Evolutionary conservation across 1,284 basidiomycete genomes (phyloP), one percentile per base, ranked within the genome.

Genomic region (Cryptococcus floricola): DNA sequence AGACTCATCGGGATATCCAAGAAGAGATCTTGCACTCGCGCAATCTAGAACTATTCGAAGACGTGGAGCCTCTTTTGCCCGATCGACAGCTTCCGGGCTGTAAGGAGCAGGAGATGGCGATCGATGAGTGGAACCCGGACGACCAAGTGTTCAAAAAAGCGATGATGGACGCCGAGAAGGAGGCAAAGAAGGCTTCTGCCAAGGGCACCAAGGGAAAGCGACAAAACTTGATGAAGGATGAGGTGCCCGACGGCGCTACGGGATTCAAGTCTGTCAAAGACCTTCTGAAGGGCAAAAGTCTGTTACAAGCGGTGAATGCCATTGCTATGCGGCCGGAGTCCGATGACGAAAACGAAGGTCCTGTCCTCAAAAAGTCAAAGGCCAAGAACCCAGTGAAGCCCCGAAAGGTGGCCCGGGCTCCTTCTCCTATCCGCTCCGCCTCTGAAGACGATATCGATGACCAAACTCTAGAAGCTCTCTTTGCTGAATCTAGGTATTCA

Each of bases 1-100:
- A 85, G 48, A 86, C 85, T 10, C 95, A 99, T 77, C 85, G 87
- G 58, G 85, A 90, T 57, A 91, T 98, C 6, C 95, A 98, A 72
- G 86, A 86, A 65, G 84, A 87, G 52, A 95, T 99, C 68, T 83
- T 88, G 46, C 85, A 86, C 48, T 91, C 91, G 31, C 86, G 88
- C 54, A 83, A 88, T 57, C 84, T 98, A 41, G 92, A 97, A 74
- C 82, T 98, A 10, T 99, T 93, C 67, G 86, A 84, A 31, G 96
- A 99, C 71, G 91, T 94, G 46, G 84, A 87, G 61, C 87, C 91
- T 0, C 80, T 99, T 12, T 78, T 98, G 1, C 94, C 96, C 0
- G 82, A 83, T 18, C 81, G 88, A 62, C 78, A 87, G 59, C 84
- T 87, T 42, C 94, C 94, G 0, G 80, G 83, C 60, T 87, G 85